Evolutionary conservation across 495 filamentous ascomycete species (phyloP).

Genomic region (Neurospora sp.): DNA sequence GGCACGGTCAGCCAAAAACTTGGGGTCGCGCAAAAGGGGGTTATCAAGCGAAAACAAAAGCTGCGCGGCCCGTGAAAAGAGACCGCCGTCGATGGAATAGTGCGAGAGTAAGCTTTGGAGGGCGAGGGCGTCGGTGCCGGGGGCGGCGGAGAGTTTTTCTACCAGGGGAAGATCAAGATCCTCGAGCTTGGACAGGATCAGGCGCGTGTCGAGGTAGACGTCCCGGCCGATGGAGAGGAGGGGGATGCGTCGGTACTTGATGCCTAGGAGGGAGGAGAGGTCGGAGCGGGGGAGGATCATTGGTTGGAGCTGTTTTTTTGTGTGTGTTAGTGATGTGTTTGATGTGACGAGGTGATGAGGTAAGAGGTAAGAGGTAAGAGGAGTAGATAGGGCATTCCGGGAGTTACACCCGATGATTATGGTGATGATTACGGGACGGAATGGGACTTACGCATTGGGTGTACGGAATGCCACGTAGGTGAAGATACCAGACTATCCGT

Average conservation of each 20-base stretch:
- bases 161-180: slow-evolving; percentile 7
- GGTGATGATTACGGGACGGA: background rate
- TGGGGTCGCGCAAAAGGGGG: slow-evolving; percentile 38
- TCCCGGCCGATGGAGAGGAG: slow-evolving; percentile 46
- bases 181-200: slow-evolving; percentile 52
- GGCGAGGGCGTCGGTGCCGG: slow-evolving; percentile 6
- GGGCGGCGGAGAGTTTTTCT: slow-evolving; percentile 3
- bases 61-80: slow-evolving; percentile 37
- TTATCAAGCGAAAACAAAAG: slow-evolving; percentile 35
- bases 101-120: slow-evolving; percentile 14
- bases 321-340: background rate
- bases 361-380: background rate
- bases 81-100: slow-evolving; percentile 28
- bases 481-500: slow-evolving; percentile 49
- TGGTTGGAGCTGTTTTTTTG: slow-evolving; percentile 41
- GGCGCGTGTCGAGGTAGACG: slow-evolving; percentile 47
- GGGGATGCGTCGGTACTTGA: slow-evolving; percentile 57
- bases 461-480: slow-evolving; percentile 46
- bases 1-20: slow-evolving; percentile 44
- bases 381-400: background rate
- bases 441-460: slow-evolving; percentile 41
- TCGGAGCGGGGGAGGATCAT: slow-evolving; percentile 49
- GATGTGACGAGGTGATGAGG: background rate
- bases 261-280: slow-evolving; percentile 37
- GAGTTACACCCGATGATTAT: background rate